Evolutionary conservation across 306 rosid species (phyloP), one percentile per base, ranked within the genome.

Genomic region (Cyamopsis tetragonoloba): DNA sequence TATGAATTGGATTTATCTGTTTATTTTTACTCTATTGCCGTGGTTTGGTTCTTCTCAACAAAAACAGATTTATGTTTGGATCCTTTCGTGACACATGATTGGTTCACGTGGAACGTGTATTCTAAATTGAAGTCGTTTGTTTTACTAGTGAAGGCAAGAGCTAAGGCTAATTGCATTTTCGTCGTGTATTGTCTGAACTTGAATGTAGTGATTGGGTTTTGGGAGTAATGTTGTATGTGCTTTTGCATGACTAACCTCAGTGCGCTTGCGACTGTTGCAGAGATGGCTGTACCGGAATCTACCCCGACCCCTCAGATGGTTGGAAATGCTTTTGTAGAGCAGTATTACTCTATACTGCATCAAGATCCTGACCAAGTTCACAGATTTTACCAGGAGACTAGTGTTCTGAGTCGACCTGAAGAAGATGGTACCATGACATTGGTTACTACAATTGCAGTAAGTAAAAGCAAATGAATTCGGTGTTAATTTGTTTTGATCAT

Each of bases 371-470:
- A 55, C 4, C 63, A 14, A 28, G 85, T 79, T 60, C 76, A 80
- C 72, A 79, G 51, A 11, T 89, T 89, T 72, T 89, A 84, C 35
- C 56, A 63, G 0, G 88, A 84, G 4, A 23, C 79, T 0, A 89
- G 96, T 71, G 72, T 81, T 26, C 19, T 89, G 1, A 79, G 81
- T 53, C 88, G 96, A 0, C 90, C 90, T 35, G 83, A 81, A 34
- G 70, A 53, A 10, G 85, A 84, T 55, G 90, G 88, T 8, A 37
- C 65, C 51, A 74, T 79, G 87, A 47, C 76, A 3, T 4, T 62
- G 2, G 82, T 78, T 47, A 70, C 86, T 1, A 80, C 86, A 4
- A 30, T 62, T 56, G 63, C 59, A 0, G 95, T 88, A 79, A 61
- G 87, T 78, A 4, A 14, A 1, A 17, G 27, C 5, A 1, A 26